These are phyloP conservation scores for Gilbertella persicaria DNA, from an alignment of 371 early-diverging fungal species.

Conservation along the genomic window DNA sequence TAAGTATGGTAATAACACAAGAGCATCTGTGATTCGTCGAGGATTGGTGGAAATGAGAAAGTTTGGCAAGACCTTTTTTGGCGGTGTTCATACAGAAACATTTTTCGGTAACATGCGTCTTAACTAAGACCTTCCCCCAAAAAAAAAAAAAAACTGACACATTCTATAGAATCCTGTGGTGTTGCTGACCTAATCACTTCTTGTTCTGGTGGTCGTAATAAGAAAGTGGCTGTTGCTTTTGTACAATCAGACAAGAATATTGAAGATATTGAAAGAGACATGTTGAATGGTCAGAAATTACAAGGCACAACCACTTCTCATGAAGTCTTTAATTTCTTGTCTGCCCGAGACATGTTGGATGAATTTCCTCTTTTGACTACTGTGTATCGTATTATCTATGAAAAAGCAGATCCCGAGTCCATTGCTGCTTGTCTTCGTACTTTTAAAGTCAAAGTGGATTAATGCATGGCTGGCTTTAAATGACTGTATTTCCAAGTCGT, in stretches of 20 bases:
- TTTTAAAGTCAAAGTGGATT: conserved; percentile 2
- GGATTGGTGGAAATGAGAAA: conserved; percentile 96
- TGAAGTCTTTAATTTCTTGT: conserved; percentile 84
- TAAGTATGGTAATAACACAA: conserved; percentile 89
- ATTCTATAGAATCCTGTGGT: conserved; percentile 63
- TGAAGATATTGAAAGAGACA: conserved; percentile 85
- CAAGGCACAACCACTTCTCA: conserved; percentile 96
- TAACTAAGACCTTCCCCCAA: conserved; percentile 80
- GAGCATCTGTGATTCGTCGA: conserved; percentile 94
- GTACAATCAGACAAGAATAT: conserved; percentile 86
- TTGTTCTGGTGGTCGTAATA: conserved; percentile 96
- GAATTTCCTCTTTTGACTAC: conserved; percentile 86
- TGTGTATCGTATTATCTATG: conserved; percentile 88
- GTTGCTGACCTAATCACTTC: conserved; percentile 90
- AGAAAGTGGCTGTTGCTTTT: conserved; percentile 88
- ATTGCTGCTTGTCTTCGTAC: conserved; percentile 32
- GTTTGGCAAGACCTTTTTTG: conserved; percentile 81
- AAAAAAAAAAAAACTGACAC: neutral
- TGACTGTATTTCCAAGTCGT: neutral
- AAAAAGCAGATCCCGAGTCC: conserved; percentile 42
- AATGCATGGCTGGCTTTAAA: too few species aligned
- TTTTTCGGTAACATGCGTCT: conserved; percentile 80
- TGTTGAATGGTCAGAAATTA: conserved; percentile 97
- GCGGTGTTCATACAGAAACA: conserved; percentile 82
- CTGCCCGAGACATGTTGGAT: conserved; percentile 55